phyloP scores from a whole-genome alignment of 352 stramenopile genomes.

The Pythium folliculosum region DNA sequence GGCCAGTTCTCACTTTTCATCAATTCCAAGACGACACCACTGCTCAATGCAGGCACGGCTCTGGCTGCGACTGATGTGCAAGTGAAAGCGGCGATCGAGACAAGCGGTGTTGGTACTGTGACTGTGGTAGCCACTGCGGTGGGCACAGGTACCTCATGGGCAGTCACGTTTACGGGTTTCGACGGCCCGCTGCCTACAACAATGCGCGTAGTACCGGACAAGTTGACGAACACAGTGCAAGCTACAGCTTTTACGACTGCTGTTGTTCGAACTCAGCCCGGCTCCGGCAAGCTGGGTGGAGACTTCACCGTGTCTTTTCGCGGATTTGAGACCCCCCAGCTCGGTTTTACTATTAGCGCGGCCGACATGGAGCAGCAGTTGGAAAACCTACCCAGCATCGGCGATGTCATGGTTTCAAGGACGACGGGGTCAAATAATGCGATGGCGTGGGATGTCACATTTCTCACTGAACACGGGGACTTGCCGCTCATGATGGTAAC shows the following conservation, averaged over 20 bases:
- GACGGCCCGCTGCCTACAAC: conserved; percentile 42
- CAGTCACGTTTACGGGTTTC: conserved; percentile 60
- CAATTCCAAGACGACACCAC: conserved; percentile 51
- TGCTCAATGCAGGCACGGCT: conserved; percentile 43
- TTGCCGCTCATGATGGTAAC: conserved; percentile 92
- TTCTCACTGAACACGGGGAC: conserved; percentile 93
- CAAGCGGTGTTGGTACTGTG: conserved; percentile 57
- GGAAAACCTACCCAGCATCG: conserved; percentile 87
- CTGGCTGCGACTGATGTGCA: conserved; percentile 31
- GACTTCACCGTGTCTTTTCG: conserved; percentile 86
- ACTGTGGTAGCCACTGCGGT: conserved; percentile 40
- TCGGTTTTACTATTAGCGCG: conserved; percentile 51
- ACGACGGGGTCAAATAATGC: conserved; percentile 59
- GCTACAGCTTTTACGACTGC: conserved; percentile 49
- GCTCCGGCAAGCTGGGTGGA: conserved; percentile 54
- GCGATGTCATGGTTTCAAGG: conserved; percentile 71
- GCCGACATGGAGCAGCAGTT: conserved; percentile 84
- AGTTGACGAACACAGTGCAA: conserved; percentile 55
- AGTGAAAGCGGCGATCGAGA: conserved; percentile 57
- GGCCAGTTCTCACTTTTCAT: conserved; percentile 78
- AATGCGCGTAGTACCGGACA: conserved; percentile 59
- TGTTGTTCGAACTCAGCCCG: conserved; percentile 45
- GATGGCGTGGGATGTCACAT: conserved; percentile 90
- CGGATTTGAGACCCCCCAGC: conserved; percentile 70
- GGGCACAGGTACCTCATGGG: conserved; percentile 62